Evolutionary conservation across 192 early-diverging fungal species (phyloP), one percentile per base, ranked within the genome.

Genomic region (Glomus cerebriforme): DNA sequence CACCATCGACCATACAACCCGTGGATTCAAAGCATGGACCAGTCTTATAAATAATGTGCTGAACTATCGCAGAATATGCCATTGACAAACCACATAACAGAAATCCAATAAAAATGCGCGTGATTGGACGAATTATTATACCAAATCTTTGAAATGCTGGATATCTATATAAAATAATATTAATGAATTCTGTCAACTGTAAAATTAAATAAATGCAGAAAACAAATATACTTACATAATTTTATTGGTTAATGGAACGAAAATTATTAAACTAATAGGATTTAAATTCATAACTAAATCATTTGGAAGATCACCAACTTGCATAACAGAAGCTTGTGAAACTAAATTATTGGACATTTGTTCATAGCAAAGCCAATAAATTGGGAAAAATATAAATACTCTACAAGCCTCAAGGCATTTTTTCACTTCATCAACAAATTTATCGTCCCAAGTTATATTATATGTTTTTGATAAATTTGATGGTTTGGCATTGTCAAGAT

Each of bases 311-410:
- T 80, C 72, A 47, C 84, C 83, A 29, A 86, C 83, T 37, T 83
- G 77, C 90, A 93, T 92, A 29, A 85, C 86, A 67, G 83, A 85
- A 59, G 88, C 87, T 77, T 90, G 89, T 27, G 88, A 87, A 45
- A 90, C 83, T 80, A 93, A 81, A 79, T 91, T 92, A 81, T 85
- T 88, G 32, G 81, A 82, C 77, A 92, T 91, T 79, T 93, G 89
- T 70, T 81, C 80, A 75, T 91, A 92, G 49, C 90, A 89, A 45
- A 92, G 86, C 93, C 92, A 94, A 85, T 89, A 94, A 78, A 94
- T 72, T 2, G 93, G 93, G 81, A 84, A 94, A 81, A 87, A 91
- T 45, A 87, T 81, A 81, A 93, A 93, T 58, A 94, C 88, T 69
- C 84, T 84, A 85, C 91, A 92, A 39, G 92, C 90, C 65, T 87